Evolutionary conservation across 1,139 yeast genomes (phyloP).

Genomic region (Sugiyamaella xylanicola): DNA sequence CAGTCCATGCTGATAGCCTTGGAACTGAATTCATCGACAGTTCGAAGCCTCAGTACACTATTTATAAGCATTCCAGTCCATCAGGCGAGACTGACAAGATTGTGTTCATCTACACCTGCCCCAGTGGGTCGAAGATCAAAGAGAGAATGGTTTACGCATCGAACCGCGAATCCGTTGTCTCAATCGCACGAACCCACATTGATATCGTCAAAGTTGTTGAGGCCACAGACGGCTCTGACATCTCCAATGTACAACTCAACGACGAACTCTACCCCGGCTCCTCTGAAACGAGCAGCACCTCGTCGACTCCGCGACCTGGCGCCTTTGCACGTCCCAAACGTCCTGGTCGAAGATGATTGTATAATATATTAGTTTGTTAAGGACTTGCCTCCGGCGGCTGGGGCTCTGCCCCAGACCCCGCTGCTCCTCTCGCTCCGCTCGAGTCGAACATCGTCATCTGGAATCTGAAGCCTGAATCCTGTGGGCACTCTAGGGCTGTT

Average conservation of each 20-base stretch:
- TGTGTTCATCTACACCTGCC: constrained; percentile 82
- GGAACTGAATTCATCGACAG: constrained; percentile 42
- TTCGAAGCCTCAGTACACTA: constrained; percentile 59
- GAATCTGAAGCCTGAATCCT: too few species aligned
- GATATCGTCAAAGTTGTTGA: constrained; percentile 36
- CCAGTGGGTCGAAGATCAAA: constrained; percentile 84
- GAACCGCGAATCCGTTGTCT: constrained; percentile 67
- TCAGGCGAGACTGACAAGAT: constrained; percentile 29
- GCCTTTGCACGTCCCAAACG: constrained; percentile 42
- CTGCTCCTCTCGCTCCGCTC: neutral
- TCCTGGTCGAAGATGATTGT: constrained; percentile 39
- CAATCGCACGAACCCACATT: constrained; percentile 45
- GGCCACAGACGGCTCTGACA: constrained; percentile 38
- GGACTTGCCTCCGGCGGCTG: constrained; percentile 1
- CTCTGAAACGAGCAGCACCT: constrained; percentile 7
- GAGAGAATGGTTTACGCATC: constrained; percentile 94
- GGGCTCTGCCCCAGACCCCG: constrained; percentile 4
- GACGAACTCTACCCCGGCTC: constrained; percentile 27
- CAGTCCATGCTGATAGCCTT: constrained; percentile 30
- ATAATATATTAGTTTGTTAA: neutral
- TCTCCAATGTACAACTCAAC: constrained; percentile 29
- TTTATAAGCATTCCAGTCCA: constrained; percentile 48
- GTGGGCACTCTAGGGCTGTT: too few species aligned
- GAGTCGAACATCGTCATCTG: too few species aligned
- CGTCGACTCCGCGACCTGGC: constrained; percentile 12